Conservation (phyloP, 2,329 filamentous ascomycete species). For the Helicocarpus griseus region DNA sequence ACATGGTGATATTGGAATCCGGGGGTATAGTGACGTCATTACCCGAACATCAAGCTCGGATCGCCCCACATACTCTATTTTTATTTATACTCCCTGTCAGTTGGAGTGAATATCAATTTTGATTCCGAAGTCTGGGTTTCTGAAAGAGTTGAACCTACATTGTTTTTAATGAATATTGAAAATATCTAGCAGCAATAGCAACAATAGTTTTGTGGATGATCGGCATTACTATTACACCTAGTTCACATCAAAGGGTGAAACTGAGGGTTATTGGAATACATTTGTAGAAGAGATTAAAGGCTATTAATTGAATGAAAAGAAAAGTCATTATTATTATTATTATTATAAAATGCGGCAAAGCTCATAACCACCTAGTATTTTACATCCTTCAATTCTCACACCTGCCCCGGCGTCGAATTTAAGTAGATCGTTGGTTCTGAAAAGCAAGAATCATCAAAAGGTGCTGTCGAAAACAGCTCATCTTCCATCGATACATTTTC, state of each 20-base stretch:
- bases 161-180: no score
- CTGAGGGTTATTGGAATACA: no score
- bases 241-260: no score
- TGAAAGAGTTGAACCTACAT: no score
- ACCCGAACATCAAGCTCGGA: neutral
- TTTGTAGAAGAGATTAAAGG: neutral
- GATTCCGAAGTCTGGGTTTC: no score
- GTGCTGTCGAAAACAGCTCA: neutral
- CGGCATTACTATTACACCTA: no score
- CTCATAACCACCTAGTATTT: neutral
- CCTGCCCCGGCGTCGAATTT: neutral
- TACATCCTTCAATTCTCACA: neutral
- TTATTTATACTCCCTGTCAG: no score
- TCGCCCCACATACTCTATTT: neutral
- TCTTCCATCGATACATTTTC: neutral
- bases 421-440: neutral
- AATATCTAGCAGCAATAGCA: no score
- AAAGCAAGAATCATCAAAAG: neutral
- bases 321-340: no score
- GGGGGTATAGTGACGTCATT: neutral
- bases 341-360: neutral
- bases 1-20: neutral
- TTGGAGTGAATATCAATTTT: neutral
- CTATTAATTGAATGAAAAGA: neutral
- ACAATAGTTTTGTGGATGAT: no score